Evolutionary conservation across 805 yeast genomes (phyloP).

Genomic region (Teunomyces aglyptinius): DNA sequence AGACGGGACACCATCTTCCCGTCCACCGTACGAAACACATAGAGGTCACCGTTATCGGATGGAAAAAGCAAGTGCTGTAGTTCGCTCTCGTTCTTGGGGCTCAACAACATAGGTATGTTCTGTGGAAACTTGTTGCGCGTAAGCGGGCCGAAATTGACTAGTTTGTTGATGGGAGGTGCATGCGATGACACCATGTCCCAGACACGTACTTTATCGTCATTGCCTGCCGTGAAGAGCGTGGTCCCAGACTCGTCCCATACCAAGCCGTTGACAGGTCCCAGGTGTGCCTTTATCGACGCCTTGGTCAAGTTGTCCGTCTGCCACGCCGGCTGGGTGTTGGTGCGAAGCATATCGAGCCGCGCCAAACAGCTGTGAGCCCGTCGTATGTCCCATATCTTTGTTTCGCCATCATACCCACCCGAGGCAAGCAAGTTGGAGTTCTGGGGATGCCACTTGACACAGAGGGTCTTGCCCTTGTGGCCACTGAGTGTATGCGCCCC

Average conservation of each 20-base stretch:
- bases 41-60: conserved; percentile 70
- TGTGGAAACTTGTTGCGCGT: conserved; percentile 60
- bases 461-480: conserved; percentile 53
- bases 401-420: conserved; percentile 80
- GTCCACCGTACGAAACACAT: conserved; percentile 55
- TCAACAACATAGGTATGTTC: conserved; percentile 50
- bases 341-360: conserved; percentile 56
- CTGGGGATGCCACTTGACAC: conserved; percentile 75
- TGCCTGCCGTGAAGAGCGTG: conserved; percentile 63
- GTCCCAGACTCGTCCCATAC: conserved; percentile 70
- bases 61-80: conserved; percentile 64
- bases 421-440: conserved; percentile 62
- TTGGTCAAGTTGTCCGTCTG: conserved; percentile 26
- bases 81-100: conserved; percentile 52
- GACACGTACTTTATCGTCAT: conserved; percentile 74
- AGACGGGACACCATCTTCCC: conserved; percentile 64
- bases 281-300: conserved; percentile 60
- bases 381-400: conserved; percentile 83
- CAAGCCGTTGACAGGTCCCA: conserved; percentile 75
- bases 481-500: conserved; percentile 71
- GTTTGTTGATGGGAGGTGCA: conserved; percentile 52
- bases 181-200: conserved; percentile 60
- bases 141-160: conserved; percentile 75
- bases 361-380: conserved; percentile 62
- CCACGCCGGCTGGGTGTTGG: conserved; percentile 23